Base-by-base conservation (phyloP, 129 eudicot species). In the Erigeron canadensis region DNA sequence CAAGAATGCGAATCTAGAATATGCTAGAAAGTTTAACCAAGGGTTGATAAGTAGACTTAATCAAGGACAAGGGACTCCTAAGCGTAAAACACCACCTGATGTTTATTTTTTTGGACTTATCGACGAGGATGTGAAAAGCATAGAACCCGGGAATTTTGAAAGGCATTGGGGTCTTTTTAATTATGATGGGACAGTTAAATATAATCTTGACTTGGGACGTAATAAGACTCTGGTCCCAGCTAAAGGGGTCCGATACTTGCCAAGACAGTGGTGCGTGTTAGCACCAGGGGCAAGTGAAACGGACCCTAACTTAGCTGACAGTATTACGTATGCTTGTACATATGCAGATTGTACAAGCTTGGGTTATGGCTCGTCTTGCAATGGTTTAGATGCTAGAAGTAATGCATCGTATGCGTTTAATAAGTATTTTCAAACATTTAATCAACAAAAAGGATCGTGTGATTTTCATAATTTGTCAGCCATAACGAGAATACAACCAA, bases 381-480 rank as follows among this genome's bases (percentile, higher is more conserved):
- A 85, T 10, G 84, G 75, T 0, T 48, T 95, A 62, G 99, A 95
- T 66, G 88, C 81, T 61, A 73, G 78, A 47, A 37, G 81, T 45
- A 95, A 95, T 23, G 96, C 89, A 38, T 95, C 97, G 0, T 95
- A 90, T 34, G 99, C 97, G 0, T 95, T 95, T 62, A 95, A 95
- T 56, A 83, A 81, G 91, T 95, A 88, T 64, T 95, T 72, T 66
- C 99, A 95, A 51, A 84, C 88, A 6, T 79, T 70, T 83, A 80
- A 90, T 75, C 99, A 95, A 40, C 83, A 74, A 63, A 78, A 68
- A 16, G 95, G 89, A 4, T 76, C 99, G 13, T 95, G 99, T 55
- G 80, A 87, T 10, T 95, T 95, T 73, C 62, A 78, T 28, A 83
- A 83, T 15, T 73, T 90, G 68, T 77, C 96, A 1, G 77, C 75